Evolutionary conservation across 495 filamentous ascomycete species (phyloP), one percentile per base, ranked within the genome.

Genomic region (Penicillium turbatum): DNA sequence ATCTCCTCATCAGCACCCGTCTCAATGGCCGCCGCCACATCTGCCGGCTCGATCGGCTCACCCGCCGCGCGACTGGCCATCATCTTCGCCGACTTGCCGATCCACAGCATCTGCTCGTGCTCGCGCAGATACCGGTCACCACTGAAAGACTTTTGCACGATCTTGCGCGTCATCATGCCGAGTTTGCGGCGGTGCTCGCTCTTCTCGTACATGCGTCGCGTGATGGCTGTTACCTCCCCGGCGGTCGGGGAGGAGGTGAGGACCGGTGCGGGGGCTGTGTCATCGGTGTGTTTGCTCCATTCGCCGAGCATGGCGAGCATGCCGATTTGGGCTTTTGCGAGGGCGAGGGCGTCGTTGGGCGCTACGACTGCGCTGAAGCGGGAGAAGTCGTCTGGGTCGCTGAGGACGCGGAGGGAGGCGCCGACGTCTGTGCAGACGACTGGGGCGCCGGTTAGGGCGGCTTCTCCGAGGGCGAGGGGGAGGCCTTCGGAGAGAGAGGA

Each of bases 21-120:
- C n/a, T 67, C 56, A 10, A 68, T 53, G 35, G 64, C 67, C 0
- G 62, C 53, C 44, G 63, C 59, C 26, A 70, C 53, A 36, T 70
- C 66, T 0, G 57, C 41, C 0, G 63, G 66, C 38, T 71, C 71
- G 32, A 55, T 58, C 6, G 57, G 48, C 27, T 60, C 56, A 34
- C 60, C 70, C 10, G 57, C 62, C 7, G 56, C 53, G 12, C 69
- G 65, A 17, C 50, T 68, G 35, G 69, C 65, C 66, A 72, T 75
- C 53, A 69, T 61, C 43, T 74, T 74, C 21, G 60, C 59, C 7
- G 68, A 66, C 62, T 84, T 84, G 31, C 79, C 79, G 31, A 84
- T 78, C 82, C 82, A 86, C 17, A 84, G 77, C 82, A 85, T 85
- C 62, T 86, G 83, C 62, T 86, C 83, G 60, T 86, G 83, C 62